Percentiles rank a stretch among this genome's conserved stretches.
These are phyloP conservation scores for Quercus variabilis DNA, from an alignment of 306 rosid species.

Conservation along the genomic window DNA sequence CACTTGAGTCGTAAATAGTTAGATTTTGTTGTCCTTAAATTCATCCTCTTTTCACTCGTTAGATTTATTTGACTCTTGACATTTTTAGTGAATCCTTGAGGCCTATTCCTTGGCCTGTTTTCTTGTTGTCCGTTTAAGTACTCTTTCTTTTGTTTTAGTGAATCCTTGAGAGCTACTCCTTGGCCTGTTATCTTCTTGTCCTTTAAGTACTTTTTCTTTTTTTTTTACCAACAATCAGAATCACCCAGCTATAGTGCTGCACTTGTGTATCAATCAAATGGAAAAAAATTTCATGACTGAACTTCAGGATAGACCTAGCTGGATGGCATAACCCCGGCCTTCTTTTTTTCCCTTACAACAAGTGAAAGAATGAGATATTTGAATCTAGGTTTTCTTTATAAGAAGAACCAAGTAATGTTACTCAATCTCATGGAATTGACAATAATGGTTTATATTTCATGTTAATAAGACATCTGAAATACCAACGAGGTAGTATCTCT, in stretches of 20 bases:
- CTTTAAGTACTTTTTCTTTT: not conserved
- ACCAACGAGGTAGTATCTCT: no score
- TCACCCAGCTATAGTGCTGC: not conserved
- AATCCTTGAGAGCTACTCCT: not conserved
- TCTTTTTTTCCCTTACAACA: no score
- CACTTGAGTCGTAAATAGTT: not conserved
- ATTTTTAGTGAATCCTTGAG: not conserved
- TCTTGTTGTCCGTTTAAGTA: not conserved
- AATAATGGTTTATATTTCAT: no score
- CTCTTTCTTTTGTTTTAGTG: not conserved
- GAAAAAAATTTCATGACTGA: not conserved
- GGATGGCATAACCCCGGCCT: no score
- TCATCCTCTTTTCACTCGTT: not conserved
- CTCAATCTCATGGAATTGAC: no score
- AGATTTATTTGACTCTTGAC: not conserved
- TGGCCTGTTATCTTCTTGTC: not conserved
- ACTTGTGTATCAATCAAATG: not conserved
- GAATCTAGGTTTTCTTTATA: no score
- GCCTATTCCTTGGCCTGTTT: not conserved
- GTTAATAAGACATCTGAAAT: no score
- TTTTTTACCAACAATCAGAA: not conserved
- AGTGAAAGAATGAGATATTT: no score
- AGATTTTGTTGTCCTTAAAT: not conserved
- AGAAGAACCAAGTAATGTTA: no score
- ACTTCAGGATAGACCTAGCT: not conserved